Evolutionary conservation across 169 alveolate species (phyloP).

Genomic region (Toxoplasma gondii): DNA sequence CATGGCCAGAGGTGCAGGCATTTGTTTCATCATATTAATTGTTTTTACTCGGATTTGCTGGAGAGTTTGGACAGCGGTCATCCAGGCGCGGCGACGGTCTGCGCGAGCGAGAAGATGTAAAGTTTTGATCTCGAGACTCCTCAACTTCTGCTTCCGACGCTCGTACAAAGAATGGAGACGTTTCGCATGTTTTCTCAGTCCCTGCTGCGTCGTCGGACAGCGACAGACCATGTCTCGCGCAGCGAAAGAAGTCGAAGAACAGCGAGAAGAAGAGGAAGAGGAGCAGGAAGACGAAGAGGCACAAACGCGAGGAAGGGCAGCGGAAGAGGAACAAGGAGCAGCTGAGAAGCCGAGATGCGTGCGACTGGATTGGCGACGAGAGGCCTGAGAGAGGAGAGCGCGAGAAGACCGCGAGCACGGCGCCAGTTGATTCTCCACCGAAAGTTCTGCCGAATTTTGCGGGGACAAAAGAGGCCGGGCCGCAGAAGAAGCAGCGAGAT

Average conservation of each 20-base stretch:
- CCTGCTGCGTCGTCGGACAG: neutral
- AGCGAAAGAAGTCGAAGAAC: neutral
- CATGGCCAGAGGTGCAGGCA: no score
- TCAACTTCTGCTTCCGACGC: neutral
- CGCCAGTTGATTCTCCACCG: neutral
- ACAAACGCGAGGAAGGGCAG: neutral
- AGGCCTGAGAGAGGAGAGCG: neutral
- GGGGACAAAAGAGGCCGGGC: neutral
- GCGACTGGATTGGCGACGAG: neutral
- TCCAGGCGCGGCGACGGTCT: neutral
- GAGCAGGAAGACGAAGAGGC: neutral
- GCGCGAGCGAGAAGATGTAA: neutral
- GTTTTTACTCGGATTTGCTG: neutral
- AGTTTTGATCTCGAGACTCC: neutral
- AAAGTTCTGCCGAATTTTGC: neutral
- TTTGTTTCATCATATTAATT: no score
- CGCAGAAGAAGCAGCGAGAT: neutral
- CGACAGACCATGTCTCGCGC: neutral
- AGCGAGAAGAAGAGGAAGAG: neutral
- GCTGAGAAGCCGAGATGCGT: neutral
- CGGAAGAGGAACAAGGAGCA: neutral
- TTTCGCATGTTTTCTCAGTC: neutral
- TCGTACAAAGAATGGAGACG: neutral
- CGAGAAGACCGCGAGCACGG: neutral
- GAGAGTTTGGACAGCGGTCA: neutral